phyloP scores from a whole-genome alignment of 139 green algal species.

The Micractinium sp. region DNA sequence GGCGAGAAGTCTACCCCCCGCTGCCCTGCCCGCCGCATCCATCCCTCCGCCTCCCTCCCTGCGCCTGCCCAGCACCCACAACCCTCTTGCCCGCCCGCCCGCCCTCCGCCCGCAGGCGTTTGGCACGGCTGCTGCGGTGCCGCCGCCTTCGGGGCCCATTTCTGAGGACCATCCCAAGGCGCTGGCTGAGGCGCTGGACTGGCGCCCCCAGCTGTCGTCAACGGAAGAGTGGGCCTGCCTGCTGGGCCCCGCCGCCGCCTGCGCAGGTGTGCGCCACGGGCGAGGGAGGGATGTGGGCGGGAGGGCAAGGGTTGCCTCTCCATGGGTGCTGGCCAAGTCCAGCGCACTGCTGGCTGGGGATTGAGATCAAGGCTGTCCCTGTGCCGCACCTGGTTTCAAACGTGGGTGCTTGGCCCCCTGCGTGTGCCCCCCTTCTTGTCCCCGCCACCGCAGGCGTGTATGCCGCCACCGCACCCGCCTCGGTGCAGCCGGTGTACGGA shows the following conservation, averaged over 20 bases:
- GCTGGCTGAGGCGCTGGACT: conserved; percentile 43
- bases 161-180: conserved; percentile 40
- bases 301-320: neutral
- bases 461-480: conserved; percentile 35
- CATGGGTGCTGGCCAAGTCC: too few relatives aligned
- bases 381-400: too few relatives aligned
- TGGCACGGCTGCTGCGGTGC: neutral
- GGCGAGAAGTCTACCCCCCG: too few relatives aligned
- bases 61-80: neutral
- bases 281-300: neutral
- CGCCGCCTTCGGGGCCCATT: neutral
- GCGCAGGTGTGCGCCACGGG: neutral
- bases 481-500: conserved; percentile 41
- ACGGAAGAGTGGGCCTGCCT: conserved; percentile 27
- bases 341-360: neutral
- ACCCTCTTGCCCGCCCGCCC: neutral
- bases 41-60: neutral
- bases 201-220: conserved; percentile 25
- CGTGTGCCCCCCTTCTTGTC: too few relatives aligned
- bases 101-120: conserved; percentile 18
- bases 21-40: too few relatives aligned
- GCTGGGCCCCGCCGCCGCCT: conserved; percentile 1
- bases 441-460: conserved; percentile 36
- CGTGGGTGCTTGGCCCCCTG: neutral
- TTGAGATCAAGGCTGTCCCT: too few relatives aligned